Base-by-base conservation (phyloP, 1,284 basidiomycete genomes). In the Vanrija humicola region DNA sequence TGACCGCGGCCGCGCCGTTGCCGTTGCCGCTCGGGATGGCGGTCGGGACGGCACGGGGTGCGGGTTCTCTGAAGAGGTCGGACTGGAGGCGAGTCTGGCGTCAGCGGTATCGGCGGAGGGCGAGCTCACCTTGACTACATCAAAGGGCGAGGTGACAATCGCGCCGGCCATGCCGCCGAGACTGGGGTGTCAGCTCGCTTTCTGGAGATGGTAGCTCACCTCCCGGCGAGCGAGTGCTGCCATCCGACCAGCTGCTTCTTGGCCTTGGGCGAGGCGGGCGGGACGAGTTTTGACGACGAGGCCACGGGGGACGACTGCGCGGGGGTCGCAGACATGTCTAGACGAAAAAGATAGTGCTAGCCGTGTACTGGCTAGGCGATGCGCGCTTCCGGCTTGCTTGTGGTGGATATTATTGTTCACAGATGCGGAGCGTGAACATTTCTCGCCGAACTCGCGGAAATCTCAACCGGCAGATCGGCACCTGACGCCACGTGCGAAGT, bases 121-220 rank as follows among this genome's bases (percentile, higher is more conserved):
- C 21, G 26, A 18, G 38, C 65, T 61, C 56, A 74, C 71, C 78
- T 98, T 98, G 64, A 98, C 94, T 26, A 99, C 91, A 75, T 99
- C 95, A 65, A 98, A 93, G 0, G 95, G 95, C 38, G 91, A 92
- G 0, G 95, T 99, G 9, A 98, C 87, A 63, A 96, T 89, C 10
- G 93, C 93, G 44, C 95, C 96, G 69, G 91, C 91, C 94, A 98
- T 97, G 23, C 95, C 95, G 18, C 95, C 96, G 10, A 95, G 79
- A 28, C 94, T 95, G 63, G 18, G 43, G 34, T 14, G 39, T 55
- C 61, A 55, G 53, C 18, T 16, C 23, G 19, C 26, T 8, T 3
- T 25, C 50, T 14, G 12, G 14, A 64, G 9, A 57, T 43, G 9
- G 25, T 23, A n/a, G 79, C 87, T 75, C 65, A 91, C 90, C 89